These are phyloP conservation scores for Paramecium octaurelia DNA, from an alignment of 73 alveolate species.

Conservation along the genomic window DNA sequence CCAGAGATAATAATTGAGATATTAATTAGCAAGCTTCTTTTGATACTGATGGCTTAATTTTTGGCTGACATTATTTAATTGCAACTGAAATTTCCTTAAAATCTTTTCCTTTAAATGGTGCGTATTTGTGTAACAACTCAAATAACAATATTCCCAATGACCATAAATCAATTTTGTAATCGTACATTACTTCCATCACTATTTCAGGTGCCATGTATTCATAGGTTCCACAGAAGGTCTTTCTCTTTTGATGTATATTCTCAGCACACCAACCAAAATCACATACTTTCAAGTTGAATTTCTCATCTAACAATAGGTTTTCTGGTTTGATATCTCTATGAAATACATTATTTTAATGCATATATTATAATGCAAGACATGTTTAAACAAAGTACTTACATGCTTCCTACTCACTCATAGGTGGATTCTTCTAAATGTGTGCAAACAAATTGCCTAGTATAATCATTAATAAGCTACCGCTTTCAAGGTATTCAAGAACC, in stretches of 20 bases:
- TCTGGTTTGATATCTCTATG: slow-evolving; percentile 75
- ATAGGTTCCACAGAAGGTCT: slow-evolving; percentile 60
- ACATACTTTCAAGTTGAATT: slow-evolving; percentile 61
- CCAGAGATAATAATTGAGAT: slow-evolving; percentile 69
- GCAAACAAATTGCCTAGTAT: slow-evolving; percentile 1
- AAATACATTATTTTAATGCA: slow-evolving; percentile 42
- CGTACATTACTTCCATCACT: slow-evolving; percentile 73
- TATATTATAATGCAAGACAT: slow-evolving; percentile 54
- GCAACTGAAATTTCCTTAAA: slow-evolving; percentile 67
- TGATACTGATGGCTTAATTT: slow-evolving; percentile 71
- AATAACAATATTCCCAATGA: slow-evolving; percentile 88
- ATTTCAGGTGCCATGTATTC: slow-evolving; percentile 97
- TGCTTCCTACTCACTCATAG: slow-evolving; percentile 41
- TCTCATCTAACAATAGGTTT: slow-evolving; percentile 67
- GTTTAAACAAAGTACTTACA: slow-evolving; percentile 49
- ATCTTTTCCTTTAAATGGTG: slow-evolving; percentile 78
- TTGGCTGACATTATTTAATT: slow-evolving; percentile 65
- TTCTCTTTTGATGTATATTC: slow-evolving; percentile 47
- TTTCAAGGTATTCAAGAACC: slow-evolving; percentile 55
- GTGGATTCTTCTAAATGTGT: slow-evolving; percentile 11
- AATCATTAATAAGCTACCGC: not conserved
- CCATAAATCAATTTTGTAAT: slow-evolving; percentile 91
- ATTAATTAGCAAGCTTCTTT: slow-evolving; percentile 81
- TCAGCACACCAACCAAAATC: slow-evolving; percentile 72
- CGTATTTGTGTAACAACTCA: slow-evolving; percentile 87